Base-by-base conservation (phyloP, 2,329 filamentous ascomycete species). In the Huntiella moniliformis region DNA sequence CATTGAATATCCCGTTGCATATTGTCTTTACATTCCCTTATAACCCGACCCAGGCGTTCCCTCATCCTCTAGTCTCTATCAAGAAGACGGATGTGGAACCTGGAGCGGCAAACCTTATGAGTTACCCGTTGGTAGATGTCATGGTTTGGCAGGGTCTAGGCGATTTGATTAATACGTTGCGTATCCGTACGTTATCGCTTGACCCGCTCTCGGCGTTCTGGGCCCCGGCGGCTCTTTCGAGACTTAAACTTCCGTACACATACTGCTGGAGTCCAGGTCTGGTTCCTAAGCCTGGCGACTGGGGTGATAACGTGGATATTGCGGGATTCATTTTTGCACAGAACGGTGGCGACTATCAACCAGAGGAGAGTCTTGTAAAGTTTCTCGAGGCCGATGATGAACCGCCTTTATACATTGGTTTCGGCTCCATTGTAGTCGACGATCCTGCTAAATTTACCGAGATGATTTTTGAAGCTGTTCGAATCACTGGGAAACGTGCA, bases 11-110 rank as follows among this genome's bases (percentile, higher is more conserved):
- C 15, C 83, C 83, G 0, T 59, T 88, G 2, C 81, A 87, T 56
- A 64, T 94, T 51, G 91, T 93, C 79, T 94, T 94, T 58, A 94
- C 86, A 49, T 80, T 87, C 48, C 82, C 82, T 0, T 87, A 83
- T 55, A 82, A 76, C 0, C 80, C 82, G 0, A 87, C 82, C 0
- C 70, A 77, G 46, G 69, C 74, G 0, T 88, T 88, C 52, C 80
- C 82, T 0, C 82, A 88, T 56, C 82, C 83, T 0, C 58, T 88
- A 42, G 81, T 82, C 7, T 84, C 76, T 55, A 79, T 88, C 58
- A 82, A 79, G 55, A 71, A 70, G 50, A 75, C 71, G 12, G 83
- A 84, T 52, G 72, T 84, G 6, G 79, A 86, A 53, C 67, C 72
- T 1, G 74, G 73, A 15, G 82, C 83, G 56, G 75, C 78, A 10